A percentile compares a stretch with the other conserved stretches of the same genome.
Evolutionary conservation across 768 basidiomycete species (phyloP).

Genomic region (Leccinum aurantiacum): DNA sequence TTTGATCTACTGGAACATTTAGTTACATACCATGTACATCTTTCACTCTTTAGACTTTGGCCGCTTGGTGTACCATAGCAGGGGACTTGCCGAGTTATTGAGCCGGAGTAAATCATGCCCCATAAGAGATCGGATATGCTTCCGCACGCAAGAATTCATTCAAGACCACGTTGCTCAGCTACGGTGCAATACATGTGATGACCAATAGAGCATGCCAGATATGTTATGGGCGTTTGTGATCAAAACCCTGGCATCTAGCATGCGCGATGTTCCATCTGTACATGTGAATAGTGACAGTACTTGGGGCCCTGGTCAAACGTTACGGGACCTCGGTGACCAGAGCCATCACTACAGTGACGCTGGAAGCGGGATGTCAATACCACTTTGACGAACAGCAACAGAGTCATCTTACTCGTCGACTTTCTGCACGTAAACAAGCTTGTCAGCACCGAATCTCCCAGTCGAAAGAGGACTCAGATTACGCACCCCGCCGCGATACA

Average conservation of each 20-base stretch:
- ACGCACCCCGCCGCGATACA: constrained; percentile 74
- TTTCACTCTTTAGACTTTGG: constrained; percentile 13
- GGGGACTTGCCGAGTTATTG: constrained; percentile 14
- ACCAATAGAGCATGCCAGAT: neutral
- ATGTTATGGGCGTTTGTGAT: neutral
- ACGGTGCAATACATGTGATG: neutral
- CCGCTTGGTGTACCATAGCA: constrained; percentile 34
- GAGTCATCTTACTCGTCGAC: constrained; percentile 64
- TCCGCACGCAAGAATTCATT: neutral
- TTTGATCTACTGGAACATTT: constrained; percentile 23
- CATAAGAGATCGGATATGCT: too few relatives aligned
- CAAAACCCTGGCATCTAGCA: neutral
- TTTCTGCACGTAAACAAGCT: constrained; percentile 50
- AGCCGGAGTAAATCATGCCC: constrained; percentile 2
- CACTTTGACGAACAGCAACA: neutral
- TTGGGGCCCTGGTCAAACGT: neutral
- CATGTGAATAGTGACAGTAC: neutral
- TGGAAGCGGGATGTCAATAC: constrained; percentile 29
- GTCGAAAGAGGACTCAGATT: constrained; percentile 4
- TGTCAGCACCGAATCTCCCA: constrained; percentile 7
- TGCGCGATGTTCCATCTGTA: neutral
- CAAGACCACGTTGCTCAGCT: neutral
- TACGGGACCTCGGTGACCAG: constrained; percentile 64
- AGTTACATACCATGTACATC: constrained; percentile 27
- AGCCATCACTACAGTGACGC: constrained; percentile 70